A percentile compares a stretch with the other conserved stretches of the same genome.
phyloP scores from a whole-genome alignment of 768 basidiomycete genomes.

The Kwoniella dejecticola region DNA sequence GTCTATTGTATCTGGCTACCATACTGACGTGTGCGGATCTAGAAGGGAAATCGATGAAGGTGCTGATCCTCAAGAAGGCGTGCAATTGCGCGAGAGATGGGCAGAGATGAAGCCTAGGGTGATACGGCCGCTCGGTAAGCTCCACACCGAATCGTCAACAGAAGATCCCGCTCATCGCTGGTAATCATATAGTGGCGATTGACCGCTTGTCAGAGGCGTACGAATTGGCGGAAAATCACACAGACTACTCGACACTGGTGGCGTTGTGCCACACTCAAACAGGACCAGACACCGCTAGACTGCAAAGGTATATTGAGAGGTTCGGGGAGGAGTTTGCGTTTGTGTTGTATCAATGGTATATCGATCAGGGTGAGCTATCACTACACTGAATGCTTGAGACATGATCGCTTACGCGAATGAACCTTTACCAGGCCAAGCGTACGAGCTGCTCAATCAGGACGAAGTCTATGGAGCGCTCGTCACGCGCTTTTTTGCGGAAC shows the following conservation, averaged over 20 bases:
- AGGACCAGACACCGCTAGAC: constrained; percentile 50
- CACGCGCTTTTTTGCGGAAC: constrained; percentile 69
- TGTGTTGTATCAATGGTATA: constrained; percentile 91
- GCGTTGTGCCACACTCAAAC: constrained; percentile 66
- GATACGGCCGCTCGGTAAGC: constrained; percentile 76
- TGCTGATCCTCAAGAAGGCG: constrained; percentile 63
- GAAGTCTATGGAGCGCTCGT: constrained; percentile 66
- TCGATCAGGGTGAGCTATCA: constrained; percentile 70
- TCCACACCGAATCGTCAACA: background rate
- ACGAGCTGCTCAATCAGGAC: constrained; percentile 78
- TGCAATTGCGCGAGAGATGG: constrained; percentile 69
- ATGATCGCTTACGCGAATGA: background rate
- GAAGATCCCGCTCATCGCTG: background rate
- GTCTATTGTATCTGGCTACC: background rate
- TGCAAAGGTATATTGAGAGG: constrained; percentile 71
- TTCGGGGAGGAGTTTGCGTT: constrained; percentile 81
- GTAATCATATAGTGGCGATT: constrained; percentile 62
- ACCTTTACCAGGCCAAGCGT: constrained; percentile 66
- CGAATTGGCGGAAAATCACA: constrained; percentile 78
- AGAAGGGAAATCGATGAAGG: constrained; percentile 48
- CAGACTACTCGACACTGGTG: constrained; percentile 82
- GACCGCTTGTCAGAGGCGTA: constrained; percentile 73
- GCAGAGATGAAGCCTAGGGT: constrained; percentile 71
- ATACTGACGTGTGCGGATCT: constrained; percentile 23
- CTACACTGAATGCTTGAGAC: background rate